Evolutionary conservation across 129 eudicot species (phyloP).

Genomic region (Scalesia atractyloides): DNA sequence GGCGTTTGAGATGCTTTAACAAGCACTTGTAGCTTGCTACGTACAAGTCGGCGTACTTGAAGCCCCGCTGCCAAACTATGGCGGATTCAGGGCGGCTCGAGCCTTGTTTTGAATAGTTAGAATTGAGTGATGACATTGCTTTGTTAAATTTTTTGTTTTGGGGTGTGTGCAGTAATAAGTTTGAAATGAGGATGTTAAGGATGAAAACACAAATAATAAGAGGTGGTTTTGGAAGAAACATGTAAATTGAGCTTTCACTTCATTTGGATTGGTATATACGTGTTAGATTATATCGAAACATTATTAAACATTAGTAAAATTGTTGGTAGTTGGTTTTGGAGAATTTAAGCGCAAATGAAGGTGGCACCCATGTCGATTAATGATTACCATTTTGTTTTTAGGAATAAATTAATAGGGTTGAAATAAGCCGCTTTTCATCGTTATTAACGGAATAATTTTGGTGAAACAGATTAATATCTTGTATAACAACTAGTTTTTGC

Average conservation of each 20-base stretch:
- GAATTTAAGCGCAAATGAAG: slow-evolving; percentile 50
- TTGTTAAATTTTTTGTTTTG: not conserved
- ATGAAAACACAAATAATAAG: slow-evolving; percentile 26
- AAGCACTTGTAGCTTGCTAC: slow-evolving; percentile 44
- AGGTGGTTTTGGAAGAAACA: slow-evolving; percentile 30
- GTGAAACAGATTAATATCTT: slow-evolving; percentile 6
- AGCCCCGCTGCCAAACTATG: slow-evolving; percentile 63
- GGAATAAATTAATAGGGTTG: slow-evolving; percentile 27
- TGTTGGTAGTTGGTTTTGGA: slow-evolving; percentile 37
- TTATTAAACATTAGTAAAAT: not conserved
- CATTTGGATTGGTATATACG: slow-evolving; percentile 23
- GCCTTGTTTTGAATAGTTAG: slow-evolving; percentile 64
- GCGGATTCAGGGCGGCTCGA: slow-evolving; percentile 47
- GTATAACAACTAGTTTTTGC: not conserved
- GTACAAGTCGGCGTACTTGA: slow-evolving; percentile 44
- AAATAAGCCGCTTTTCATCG: slow-evolving; percentile 35
- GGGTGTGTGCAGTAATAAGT: slow-evolving; percentile 31
- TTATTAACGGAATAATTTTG: slow-evolving; percentile 19
- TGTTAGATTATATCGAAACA: slow-evolving; percentile 26
- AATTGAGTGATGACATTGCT: slow-evolving; percentile 37
- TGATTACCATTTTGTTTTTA: slow-evolving; percentile 53
- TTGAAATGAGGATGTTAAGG: slow-evolving; percentile 33
- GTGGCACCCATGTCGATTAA: slow-evolving; percentile 94
- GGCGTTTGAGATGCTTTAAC: slow-evolving; percentile 46
- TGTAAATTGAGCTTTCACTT: slow-evolving; percentile 30